Conservation (phyloP, 2,329 filamentous ascomycete genomes). For the Thelonectria blattea region DNA sequence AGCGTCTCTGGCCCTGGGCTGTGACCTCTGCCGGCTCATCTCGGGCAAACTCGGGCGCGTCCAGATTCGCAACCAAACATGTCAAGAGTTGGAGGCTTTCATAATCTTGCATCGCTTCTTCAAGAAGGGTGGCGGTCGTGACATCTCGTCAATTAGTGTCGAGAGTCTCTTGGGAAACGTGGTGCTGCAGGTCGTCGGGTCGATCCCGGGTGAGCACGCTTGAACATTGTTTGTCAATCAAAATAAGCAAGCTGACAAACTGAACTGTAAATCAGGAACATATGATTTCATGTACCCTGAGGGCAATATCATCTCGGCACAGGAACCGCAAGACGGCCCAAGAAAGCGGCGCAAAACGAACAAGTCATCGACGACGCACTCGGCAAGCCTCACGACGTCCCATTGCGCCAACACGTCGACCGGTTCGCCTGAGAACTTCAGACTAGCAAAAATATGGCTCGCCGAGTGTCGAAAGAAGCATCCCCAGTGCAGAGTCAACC, state of each 20-base stretch:
- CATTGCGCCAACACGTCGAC: neutral
- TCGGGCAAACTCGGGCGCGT: neutral
- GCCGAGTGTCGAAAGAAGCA: neutral
- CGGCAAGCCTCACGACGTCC: neutral
- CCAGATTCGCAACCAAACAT: neutral
- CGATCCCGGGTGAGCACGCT: slow-evolving; percentile 3
- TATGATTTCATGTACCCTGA: slow-evolving; percentile 3
- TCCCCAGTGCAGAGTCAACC: slow-evolving; percentile 1
- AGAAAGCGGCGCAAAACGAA: neutral
- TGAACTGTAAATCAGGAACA: neutral
- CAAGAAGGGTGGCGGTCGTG: neutral
- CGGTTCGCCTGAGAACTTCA: neutral
- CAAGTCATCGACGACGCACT: neutral
- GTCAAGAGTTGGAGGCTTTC: neutral
- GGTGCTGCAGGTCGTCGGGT: neutral
- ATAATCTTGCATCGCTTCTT: neutral
- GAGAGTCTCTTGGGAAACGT: neutral
- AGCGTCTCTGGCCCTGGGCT: neutral
- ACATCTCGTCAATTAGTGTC: neutral
- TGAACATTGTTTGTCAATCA: too few relatives aligned
- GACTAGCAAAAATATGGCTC: slow-evolving; percentile 5
- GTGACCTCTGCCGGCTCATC: slow-evolving; percentile 3
- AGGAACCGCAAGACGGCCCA: neutral
- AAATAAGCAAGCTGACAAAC: too few relatives aligned
- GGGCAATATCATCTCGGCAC: too few relatives aligned